Base-by-base conservation (phyloP, 1,139 yeast genomes). In the Saccharomyces hybrid region DNA sequence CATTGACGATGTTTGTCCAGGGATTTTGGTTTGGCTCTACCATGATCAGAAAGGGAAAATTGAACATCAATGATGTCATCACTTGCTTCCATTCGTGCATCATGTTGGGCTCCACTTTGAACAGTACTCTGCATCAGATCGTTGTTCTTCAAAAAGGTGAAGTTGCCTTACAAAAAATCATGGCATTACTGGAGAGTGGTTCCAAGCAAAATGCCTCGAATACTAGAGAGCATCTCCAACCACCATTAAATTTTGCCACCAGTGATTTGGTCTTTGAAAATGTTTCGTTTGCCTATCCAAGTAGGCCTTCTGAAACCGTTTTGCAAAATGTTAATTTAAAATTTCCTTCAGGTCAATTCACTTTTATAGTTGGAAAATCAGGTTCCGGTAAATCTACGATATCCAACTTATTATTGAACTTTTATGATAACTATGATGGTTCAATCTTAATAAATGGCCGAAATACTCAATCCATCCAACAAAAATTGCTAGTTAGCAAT, bases 331-430 rank as follows among this genome's bases (percentile, higher is more conserved):
- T 86, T 1, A 65, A 71, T 20, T 58, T 87, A 47, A 61, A 63
- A 1, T 72, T 91, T 32, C 70, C 74, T 5, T 69, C 79, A 0
- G 78, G 80, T 1, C 63, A 73, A 42, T 66, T 80, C 16, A 82
- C 84, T 2, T 91, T 81, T 63, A 69, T 93, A 1, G 79, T 93
- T 50, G 99, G 99, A 0, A 77, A 78, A 57, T 89, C 97, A 0
- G 99, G 99, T 0, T 83, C 93, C 0, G 99, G 99, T 0, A 93
- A 93, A 67, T 89, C 97, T 0, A 87, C 98, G 0, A 59, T 93
- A 9, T 80, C 86, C 0, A 79, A 79, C 49, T 68, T 93, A 3
- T 63, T 93, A 2, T 67, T 86, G 56, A 79, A 79, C 30, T 76
- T 88, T 47, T 89, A 90, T 61, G 59, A 68, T 0, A 73, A 77